Evolutionary conservation across 2,329 filamentous ascomycete genomes (phyloP), one percentile per base, ranked within the genome.

Genomic region (Neofusicoccum sp.): DNA sequence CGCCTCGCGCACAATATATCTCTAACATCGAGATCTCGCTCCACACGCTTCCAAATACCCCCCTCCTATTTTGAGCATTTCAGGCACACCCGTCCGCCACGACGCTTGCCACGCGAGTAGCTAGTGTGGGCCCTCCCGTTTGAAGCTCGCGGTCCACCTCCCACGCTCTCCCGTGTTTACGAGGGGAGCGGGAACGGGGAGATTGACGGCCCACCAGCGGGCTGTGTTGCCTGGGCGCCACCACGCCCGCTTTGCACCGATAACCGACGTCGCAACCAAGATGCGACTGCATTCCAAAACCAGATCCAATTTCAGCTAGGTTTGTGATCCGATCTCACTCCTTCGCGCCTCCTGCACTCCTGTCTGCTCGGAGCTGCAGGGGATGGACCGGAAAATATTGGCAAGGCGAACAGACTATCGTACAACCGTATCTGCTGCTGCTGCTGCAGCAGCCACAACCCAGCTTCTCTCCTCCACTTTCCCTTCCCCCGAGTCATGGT

Each of bases 1-100:
- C 26, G 49, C 26, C 26, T 36, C 31, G 47, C 12, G 47, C 47
- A 33, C 51, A 56, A 43, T 56, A 31, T 56, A 56, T 33, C 51
- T 44, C 24, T 43, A 56, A 56, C 51, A 16, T 33, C 7, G 38
- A 33, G 28, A 24, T 26, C 51, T 33, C 12, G 26, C 51, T 41
- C 26, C 51, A 33, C 36, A 16, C 51, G 14, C 38, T 56, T 56
- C 3, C 16, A 26, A 34, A 30, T 41, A 34, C 8, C 49, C 38
- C 20, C 28, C 30, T 56, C 43, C 51, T 56, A 56, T 56, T 56
- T 43, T 38, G 28, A 33, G 38, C 30, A 6, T 56, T 20, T 16
- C 51, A 56, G 38, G 38, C 51, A 56, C 28, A 14, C 14, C 9
- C 48, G 16, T 4, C 16, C 11, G 8, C 38, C 14, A 33, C 20